These are phyloP conservation scores for Gaeumannomyces sp. DNA, from an alignment of 2,329 filamentous ascomycete genomes.

Conservation along the genomic window DNA sequence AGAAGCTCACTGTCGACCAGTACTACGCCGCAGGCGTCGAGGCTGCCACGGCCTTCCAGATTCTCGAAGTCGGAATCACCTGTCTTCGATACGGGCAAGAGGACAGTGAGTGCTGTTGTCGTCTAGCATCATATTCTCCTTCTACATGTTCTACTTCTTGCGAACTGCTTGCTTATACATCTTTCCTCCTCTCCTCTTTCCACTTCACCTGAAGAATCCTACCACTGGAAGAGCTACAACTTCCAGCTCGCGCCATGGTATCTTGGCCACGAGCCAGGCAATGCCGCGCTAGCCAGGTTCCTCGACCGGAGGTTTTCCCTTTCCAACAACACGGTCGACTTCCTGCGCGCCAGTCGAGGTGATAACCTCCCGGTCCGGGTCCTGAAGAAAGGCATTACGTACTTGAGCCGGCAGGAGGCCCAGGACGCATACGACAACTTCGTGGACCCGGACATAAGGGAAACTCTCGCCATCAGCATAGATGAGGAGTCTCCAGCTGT, in stretches of 20 bases:
- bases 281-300: conserved; percentile 15
- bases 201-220: conserved; percentile 8
- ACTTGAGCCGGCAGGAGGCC: conserved; percentile 24
- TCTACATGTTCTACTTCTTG: not conserved
- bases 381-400: conserved; percentile 22
- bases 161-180: not conserved
- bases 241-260: conserved; percentile 26
- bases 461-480: conserved; percentile 12
- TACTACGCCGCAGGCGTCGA: conserved; percentile 23
- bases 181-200: not conserved
- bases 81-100: conserved; percentile 18
- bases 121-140: not conserved
- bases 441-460: conserved; percentile 16
- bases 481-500: conserved; percentile 10
- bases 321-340: conserved; percentile 23
- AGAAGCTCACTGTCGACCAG: conserved; percentile 13
- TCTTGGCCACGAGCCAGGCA: conserved; percentile 9
- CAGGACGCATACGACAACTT: conserved; percentile 11
- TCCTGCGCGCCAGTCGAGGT: conserved; percentile 18
- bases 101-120: conserved; percentile 12
- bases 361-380: conserved; percentile 1
- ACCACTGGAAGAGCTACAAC: conserved; percentile 24
- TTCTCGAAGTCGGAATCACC: conserved; percentile 32
- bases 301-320: conserved; percentile 24
- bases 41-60: conserved; percentile 24